Evolutionary conservation across 2,329 filamentous ascomycete species (phyloP).

Genomic region (Tolypocladium endophyticum): DNA sequence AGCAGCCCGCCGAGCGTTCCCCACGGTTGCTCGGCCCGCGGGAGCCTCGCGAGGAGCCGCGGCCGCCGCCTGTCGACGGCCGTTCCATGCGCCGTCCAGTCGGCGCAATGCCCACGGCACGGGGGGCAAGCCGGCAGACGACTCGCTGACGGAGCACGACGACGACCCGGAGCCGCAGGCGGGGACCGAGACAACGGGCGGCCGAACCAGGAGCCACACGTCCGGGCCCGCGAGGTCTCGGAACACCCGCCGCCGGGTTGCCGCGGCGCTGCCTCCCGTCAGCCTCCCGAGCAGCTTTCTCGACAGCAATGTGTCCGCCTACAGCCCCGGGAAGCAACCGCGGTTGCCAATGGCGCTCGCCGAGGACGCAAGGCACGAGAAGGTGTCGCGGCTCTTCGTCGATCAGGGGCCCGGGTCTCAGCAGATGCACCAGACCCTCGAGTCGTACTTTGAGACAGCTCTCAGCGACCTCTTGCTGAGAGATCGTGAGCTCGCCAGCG

Average conservation of each 20-base stretch:
- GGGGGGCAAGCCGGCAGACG: conserved; percentile 17
- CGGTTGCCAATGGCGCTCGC: conserved; percentile 18
- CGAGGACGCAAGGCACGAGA: conserved; percentile 20
- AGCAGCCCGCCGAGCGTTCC: conserved; percentile 17
- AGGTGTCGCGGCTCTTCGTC: conserved; percentile 18
- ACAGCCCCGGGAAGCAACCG: conserved; percentile 13
- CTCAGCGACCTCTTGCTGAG: conserved; percentile 10
- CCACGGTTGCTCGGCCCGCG: conserved; percentile 12
- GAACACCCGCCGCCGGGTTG: conserved; percentile 19
- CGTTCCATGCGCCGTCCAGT: conserved; percentile 12
- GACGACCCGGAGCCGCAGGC: conserved; percentile 16
- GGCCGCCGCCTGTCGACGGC: conserved; percentile 6
- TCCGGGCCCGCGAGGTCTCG: conserved; percentile 18
- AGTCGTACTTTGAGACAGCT: conserved; percentile 20
- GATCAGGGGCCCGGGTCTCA: conserved; percentile 11
- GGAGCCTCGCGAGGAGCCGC: conserved; percentile 11
- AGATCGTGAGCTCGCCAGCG: conserved; percentile 8
- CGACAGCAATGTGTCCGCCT: conserved; percentile 32
- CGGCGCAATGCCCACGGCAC: conserved; percentile 7
- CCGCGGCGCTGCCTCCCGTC: conserved; percentile 36
- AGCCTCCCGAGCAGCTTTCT: conserved; percentile 49
- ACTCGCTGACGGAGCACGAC: conserved; percentile 14
- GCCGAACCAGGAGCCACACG: conserved; percentile 15
- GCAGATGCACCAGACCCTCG: conserved; percentile 15
- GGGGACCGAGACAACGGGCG: conserved; percentile 14